Evolutionary conservation across 768 basidiomycete genomes (phyloP), one percentile per base, ranked within the genome.

Genomic region (Suillus cothurnatus): DNA sequence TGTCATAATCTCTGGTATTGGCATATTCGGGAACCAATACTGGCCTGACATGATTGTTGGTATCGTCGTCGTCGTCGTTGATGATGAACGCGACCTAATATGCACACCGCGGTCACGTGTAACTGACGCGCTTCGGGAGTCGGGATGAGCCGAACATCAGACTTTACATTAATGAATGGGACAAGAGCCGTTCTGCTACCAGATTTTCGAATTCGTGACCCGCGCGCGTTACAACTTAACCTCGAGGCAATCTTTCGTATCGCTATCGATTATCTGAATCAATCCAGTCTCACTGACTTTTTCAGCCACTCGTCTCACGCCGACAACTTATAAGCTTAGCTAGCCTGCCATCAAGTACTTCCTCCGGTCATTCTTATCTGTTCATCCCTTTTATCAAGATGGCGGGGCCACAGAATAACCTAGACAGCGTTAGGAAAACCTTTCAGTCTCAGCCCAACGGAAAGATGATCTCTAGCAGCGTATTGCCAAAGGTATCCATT

Each of bases 11-110:
- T 93, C 91, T 23, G 81, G 71, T 36, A 82, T 79, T 47, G 84
- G 79, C 85, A 92, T 88, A 55, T 86, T 81, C 1, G 91, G 91
- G 66, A 89, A 92, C 82, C 83, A 84, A 62, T 81, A 84, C 62
- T 82, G 80, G 2, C 74, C 78, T 0, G 76, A 66, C 77, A 78
- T 73, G 31, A 53, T 53, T 32, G 31, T 11, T 21, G 28, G 17
- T 4, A 17, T 19, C 17, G 39, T 17, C 26, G n/a, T 34, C 5
- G 32, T 56, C 14, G 56, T 36, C 34, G 21, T 21, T 12, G 56
- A 23, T 8, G 55, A 56, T 26, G 23, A 58, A 36, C 23, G 23
- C 23, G 36, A 26, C 36, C 23, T n/a, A 34, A 55, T 53, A 52
- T 52, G 21, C 21, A 55, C 19, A 61, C 66, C 73, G 72, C 74